Percentiles rank a stretch among this genome's conserved stretches.
phyloP scores from a whole-genome alignment of 225 moss, liverwort and hornwort genomes.

The Neckera pumila region DNA sequence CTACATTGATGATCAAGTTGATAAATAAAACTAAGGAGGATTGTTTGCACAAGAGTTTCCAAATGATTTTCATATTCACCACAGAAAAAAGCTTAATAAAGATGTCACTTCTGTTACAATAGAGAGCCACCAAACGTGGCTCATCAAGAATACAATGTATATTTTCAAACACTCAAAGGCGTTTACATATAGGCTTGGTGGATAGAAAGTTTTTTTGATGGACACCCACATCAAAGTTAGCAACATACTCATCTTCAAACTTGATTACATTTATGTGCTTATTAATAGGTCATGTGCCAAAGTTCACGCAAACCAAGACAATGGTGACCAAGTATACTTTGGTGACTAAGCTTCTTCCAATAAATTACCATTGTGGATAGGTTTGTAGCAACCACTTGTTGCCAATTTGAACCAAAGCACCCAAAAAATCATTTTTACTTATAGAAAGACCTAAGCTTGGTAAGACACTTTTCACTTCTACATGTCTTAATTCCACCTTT shows the following conservation, averaged over 20 bases:
- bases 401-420: rapidly evolving
- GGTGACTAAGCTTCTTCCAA: rapidly evolving
- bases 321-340: rapidly evolving
- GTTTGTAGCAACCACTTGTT: background rate
- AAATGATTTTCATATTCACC: rapidly evolving
- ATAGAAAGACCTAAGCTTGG: background rate
- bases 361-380: background rate
- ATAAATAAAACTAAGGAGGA: background rate
- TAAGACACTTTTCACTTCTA: background rate
- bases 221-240: background rate
- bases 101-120: background rate
- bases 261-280: background rate
- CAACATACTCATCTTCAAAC: background rate
- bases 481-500: background rate
- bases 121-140: background rate
- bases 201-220: background rate
- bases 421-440: background rate
- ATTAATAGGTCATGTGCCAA: background rate
- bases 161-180: background rate
- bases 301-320: background rate
- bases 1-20: too few relatives aligned
- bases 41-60: background rate
- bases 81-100: background rate
- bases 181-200: background rate
- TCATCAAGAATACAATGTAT: background rate